These are phyloP conservation scores for Penicillium parvum DNA, from an alignment of 495 filamentous ascomycete genomes.

Conservation along the genomic window DNA sequence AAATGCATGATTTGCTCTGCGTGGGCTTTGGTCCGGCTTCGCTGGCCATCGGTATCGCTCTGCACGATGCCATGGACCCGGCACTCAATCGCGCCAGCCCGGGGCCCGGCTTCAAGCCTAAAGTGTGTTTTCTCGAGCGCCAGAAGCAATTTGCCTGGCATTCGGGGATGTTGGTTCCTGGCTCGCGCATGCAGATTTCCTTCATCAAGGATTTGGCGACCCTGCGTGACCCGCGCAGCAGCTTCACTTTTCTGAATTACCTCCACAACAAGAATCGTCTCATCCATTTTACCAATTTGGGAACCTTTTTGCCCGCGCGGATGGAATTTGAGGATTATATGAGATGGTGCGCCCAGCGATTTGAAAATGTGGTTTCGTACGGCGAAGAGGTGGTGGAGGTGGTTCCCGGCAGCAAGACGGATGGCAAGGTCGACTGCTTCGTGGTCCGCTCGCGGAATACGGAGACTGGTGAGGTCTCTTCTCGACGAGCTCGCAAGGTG, in stretches of 20 bases:
- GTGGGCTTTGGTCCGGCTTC: constrained; percentile 93
- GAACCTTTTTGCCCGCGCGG: constrained; percentile 81
- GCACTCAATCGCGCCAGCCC: constrained; percentile 25
- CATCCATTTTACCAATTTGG: constrained; percentile 83
- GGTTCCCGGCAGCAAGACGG: constrained; percentile 35
- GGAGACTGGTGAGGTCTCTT: constrained; percentile 46
- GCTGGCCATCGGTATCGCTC: constrained; percentile 84
- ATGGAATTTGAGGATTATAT: constrained; percentile 95
- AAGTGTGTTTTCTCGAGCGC: constrained; percentile 79
- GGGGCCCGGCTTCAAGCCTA: constrained; percentile 44
- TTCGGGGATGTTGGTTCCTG: constrained; percentile 88
- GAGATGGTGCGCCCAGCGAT: constrained; percentile 81
- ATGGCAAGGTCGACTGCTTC: constrained; percentile 48
- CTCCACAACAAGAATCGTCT: constrained; percentile 73
- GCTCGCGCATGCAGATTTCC: constrained; percentile 94
- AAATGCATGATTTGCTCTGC: constrained; percentile 77
- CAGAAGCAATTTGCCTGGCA: constrained; percentile 88
- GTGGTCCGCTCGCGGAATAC: constrained; percentile 50
- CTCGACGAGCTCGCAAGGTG: constrained; percentile 68
- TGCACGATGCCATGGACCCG: constrained; percentile 64
- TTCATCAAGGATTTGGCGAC: constrained; percentile 97
- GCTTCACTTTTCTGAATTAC: constrained; percentile 96
- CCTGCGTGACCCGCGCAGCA: constrained; percentile 76
- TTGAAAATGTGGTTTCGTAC: constrained; percentile 74
- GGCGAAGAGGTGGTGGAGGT: constrained; percentile 65